Evolutionary conservation across 805 yeast species (phyloP), one percentile per base, ranked within the genome.

Genomic region (Starmerella powellii): DNA sequence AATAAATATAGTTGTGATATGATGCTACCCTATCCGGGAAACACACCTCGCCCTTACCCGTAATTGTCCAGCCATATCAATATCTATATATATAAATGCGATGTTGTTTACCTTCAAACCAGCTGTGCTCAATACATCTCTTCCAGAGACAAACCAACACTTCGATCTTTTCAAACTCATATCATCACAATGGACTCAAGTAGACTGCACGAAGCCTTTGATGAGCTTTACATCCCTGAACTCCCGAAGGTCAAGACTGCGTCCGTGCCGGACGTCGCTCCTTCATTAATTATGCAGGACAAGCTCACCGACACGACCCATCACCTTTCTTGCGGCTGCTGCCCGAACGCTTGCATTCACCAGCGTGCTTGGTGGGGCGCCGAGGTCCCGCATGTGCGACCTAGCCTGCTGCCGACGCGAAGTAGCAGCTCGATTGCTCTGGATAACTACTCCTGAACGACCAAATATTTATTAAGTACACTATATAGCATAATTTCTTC

Each of bases 281-380:
- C 79, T 3, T 70, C 78, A 40, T 60, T 74, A 41, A 71, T 74
- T 40, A 72, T 74, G 59, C 76, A 72, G 56, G 79, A 73, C 57
- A 60, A 62, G 41, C 70, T 68, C 50, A 72, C 76, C 12, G 78
- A 74, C 56, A 61, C 68, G 20, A 61, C 67, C 2, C 68, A 65
- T 44, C 67, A 66, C 29, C 55, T 61, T 44, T 34, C 50, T n/a
- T 65, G 69, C 48, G 69, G 69, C 27, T 64, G 68, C 59, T 52
- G 63, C 46, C 63, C 62, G 28, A 64, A 63, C 36, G 57, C 63
- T 23, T 64, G 69, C 51, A 60, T 64, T 41, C 61, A 58, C 37
- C 57, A 61, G 31, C 56, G 57, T 32, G 64, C 65, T 16, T 63
- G 65, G 65, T 63, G 66, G 66, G 35, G 51, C 28, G 50, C 51